These are phyloP conservation scores for Gorgonomyces haynaldii DNA, from an alignment of 192 early-diverging fungal genomes.

Conservation along the genomic window DNA sequence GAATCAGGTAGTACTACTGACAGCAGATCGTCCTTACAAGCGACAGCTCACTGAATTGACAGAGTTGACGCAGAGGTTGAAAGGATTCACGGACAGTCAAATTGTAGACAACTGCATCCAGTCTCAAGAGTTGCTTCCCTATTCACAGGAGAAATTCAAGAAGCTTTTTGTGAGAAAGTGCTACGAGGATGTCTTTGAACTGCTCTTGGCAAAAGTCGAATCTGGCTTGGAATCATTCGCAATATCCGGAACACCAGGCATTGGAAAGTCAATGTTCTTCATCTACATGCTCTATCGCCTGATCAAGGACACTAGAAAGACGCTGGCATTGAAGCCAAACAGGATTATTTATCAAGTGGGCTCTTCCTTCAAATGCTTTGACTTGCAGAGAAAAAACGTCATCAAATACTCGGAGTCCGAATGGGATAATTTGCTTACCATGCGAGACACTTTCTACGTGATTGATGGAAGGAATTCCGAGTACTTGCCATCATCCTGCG, in stretches of 20 bases:
- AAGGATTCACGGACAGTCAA: conserved; percentile 8
- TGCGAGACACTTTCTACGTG: too few species aligned
- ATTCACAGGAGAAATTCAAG: conserved; percentile 11
- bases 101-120: conserved; percentile 7
- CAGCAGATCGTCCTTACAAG: too few species aligned
- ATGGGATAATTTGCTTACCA: too few species aligned
- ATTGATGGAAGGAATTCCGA: too few species aligned
- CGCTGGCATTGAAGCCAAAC: conserved; percentile 9
- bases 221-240: conserved; percentile 10
- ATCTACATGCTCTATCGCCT: conserved; percentile 19
- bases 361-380: too few species aligned
- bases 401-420: too few species aligned
- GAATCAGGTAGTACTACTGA: neutral
- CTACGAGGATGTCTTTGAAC: conserved; percentile 17
- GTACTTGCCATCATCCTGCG: too few species aligned
- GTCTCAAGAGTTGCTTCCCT: conserved; percentile 14
- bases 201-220: conserved; percentile 6
- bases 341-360: conserved; percentile 2
- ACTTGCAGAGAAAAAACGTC: too few species aligned
- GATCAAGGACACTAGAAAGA: conserved; percentile 7
- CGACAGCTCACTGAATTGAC: neutral
- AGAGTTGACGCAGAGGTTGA: conserved; percentile 7
- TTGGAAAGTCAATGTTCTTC: conserved; percentile 19
- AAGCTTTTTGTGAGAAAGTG: conserved; percentile 17
- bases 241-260: conserved; percentile 17